Percentiles rank a stretch among this genome's conserved stretches.
phyloP scores from a whole-genome alignment of 2,329 filamentous ascomycete species.

The Aspergillus sp. region DNA sequence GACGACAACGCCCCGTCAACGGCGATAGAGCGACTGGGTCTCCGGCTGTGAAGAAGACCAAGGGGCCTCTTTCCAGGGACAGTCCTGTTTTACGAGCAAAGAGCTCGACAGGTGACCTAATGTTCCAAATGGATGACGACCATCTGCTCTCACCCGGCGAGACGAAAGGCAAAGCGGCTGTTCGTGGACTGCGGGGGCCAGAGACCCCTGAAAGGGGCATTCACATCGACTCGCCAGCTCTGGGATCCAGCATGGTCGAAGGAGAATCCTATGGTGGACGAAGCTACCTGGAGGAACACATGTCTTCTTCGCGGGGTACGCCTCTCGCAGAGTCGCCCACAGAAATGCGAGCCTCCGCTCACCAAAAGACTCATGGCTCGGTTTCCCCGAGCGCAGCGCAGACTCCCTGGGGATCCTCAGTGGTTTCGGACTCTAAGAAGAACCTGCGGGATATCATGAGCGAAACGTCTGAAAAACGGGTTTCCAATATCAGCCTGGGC shows the following conservation, averaged over 20 bases:
- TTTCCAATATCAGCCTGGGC: slow-evolving; percentile 54
- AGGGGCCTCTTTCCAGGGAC: slow-evolving; percentile 49
- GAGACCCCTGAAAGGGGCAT: slow-evolving; percentile 19
- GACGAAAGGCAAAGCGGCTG: slow-evolving; percentile 29
- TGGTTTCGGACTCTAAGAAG: slow-evolving; percentile 61
- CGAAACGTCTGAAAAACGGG: slow-evolving; percentile 52
- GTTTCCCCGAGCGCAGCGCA: slow-evolving; percentile 28
- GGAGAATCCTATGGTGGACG: slow-evolving; percentile 24
- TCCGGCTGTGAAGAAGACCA: slow-evolving; percentile 43
- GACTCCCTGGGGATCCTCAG: slow-evolving; percentile 54
- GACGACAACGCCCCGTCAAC: slow-evolving; percentile 60
- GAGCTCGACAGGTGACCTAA: slow-evolving; percentile 71
- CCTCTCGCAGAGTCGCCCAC: slow-evolving; percentile 25
- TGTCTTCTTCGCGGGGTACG: slow-evolving; percentile 23
- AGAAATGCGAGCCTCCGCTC: slow-evolving; percentile 17
- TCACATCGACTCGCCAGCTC: slow-evolving; percentile 24
- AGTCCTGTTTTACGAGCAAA: slow-evolving; percentile 69
- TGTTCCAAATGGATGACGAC: slow-evolving; percentile 93
- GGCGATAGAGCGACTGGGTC: slow-evolving; percentile 61
- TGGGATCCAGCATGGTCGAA: slow-evolving; percentile 27
- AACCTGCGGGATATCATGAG: slow-evolving; percentile 77
- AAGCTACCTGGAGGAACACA: slow-evolving; percentile 28
- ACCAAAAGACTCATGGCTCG: slow-evolving; percentile 23
- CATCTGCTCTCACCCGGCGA: slow-evolving; percentile 24
- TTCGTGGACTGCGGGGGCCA: slow-evolving; percentile 19